Evolutionary conservation across 2,329 filamentous ascomycete genomes (phyloP), one percentile per base, ranked within the genome.

Genomic region (Clonostachys chloroleuca): DNA sequence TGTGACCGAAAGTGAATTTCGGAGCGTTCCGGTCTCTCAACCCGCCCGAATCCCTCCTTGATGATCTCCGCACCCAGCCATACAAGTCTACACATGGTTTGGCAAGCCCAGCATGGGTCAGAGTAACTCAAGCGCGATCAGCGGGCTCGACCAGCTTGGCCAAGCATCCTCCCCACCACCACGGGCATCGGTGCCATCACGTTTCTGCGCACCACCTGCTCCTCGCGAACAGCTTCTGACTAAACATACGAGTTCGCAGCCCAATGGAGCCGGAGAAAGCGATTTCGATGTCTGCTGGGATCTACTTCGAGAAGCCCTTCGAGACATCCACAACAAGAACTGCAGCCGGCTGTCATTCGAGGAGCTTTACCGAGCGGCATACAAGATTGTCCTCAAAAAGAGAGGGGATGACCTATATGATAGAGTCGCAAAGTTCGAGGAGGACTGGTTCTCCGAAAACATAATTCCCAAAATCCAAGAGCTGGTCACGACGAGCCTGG

Each of bases 301-400:
- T 13, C 81, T 83, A 41, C 80, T 99, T 8, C 77, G 84, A 42
- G 78, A 83, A 43, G 91, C 92, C 5, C 80, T 99, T 45, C 77
- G 74, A 48, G 89, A 96, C 61, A 97, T 99, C 44, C 92, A 97
- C 69, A 87, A 84, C 49, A 92, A 95, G 64, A 94, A 95, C 63
- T 91, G 91, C 50, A 95, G 91, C 10, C 78, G 80, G 14, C 80
- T 99, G 3, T 96, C 92, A 1, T 99, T 96, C 70, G 94, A 99
- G 66, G 87, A 95, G 59, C 80, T 99, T 1, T 99, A 99, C 69
- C 87, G 94, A 49, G 88, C 88, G 47, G 89, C 90, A 6, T 99
- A 99, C 69, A 92, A 94, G 64, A 89, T 97, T 17, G 92, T 97
- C 1, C 72, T 96, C 35, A 88, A 87, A 67, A 95, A 92, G 69